Conservation (phyloP, 345 rosid species). For the Dipteronia dyeriana region DNA sequence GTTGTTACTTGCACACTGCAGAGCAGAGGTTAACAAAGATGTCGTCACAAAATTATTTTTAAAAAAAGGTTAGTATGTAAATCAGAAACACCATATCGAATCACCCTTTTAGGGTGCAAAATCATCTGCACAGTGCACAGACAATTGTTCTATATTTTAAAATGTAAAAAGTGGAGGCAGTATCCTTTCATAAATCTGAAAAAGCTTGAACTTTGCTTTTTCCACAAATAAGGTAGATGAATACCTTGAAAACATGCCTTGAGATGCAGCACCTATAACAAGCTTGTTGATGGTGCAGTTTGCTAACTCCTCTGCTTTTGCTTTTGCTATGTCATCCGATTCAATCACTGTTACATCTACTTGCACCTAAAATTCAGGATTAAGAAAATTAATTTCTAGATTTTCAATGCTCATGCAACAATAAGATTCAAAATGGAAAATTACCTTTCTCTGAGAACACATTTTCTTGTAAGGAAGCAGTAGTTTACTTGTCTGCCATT, state of each 20-base stretch:
- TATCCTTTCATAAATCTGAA: background rate
- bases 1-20: background rate
- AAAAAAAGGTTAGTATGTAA: too few relatives aligned
- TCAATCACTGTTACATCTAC: slow-evolving; percentile 60
- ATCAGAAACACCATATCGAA: too few relatives aligned
- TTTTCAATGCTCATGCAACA: background rate
- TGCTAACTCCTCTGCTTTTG: slow-evolving; percentile 70
- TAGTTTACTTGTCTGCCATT: slow-evolving; percentile 54
- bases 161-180: background rate
- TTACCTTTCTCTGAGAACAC: slow-evolving; percentile 67
- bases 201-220: background rate
- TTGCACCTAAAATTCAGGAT: slow-evolving; percentile 45
- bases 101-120: too few relatives aligned
- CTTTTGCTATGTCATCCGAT: slow-evolving; percentile 64
- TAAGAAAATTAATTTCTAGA: slow-evolving; percentile 3
- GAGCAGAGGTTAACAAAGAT: too few relatives aligned
- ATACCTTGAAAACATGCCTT: slow-evolving; percentile 68
- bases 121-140: background rate
- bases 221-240: background rate
- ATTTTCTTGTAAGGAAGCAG: slow-evolving; percentile 70
- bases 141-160: background rate
- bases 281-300: slow-evolving; percentile 53
- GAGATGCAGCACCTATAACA: slow-evolving; percentile 75
- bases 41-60: too few relatives aligned
- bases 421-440: slow-evolving; percentile 11